These are phyloP conservation scores for Pleurozium schreberi DNA, from an alignment of 225 moss, liverwort and hornwort species.

Conservation along the genomic window DNA sequence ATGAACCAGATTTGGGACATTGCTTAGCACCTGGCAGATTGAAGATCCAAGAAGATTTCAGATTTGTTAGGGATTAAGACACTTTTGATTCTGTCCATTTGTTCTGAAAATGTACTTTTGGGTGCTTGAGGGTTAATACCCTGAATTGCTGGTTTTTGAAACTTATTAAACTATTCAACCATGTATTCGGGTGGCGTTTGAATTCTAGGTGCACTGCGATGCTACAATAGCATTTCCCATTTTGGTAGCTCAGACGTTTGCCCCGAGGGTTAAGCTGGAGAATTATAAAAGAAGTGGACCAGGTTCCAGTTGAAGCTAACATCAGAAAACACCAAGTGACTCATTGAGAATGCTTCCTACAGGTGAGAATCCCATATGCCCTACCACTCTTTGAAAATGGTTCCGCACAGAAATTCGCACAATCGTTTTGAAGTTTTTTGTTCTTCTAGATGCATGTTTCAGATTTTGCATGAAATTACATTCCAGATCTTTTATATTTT, in stretches of 20 bases:
- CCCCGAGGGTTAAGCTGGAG: slow-evolving; percentile 26
- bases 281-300: slow-evolving; percentile 5
- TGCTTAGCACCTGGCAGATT: background rate
- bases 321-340: background rate
- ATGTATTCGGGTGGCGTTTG: background rate
- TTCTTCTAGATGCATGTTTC: background rate
- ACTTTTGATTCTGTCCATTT: too few species aligned
- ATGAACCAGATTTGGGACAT: background rate
- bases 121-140: background rate
- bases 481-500: too few species aligned
- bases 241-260: slow-evolving; percentile 52
- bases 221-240: slow-evolving; percentile 63
- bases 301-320: background rate
- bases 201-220: slow-evolving; percentile 49
- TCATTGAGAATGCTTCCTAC: background rate
- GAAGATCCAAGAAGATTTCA: background rate
- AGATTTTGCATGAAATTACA: background rate
- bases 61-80: background rate
- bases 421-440: background rate
- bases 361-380: background rate
- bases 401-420: background rate
- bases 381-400: background rate
- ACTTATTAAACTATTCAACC: background rate
- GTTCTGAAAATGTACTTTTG: background rate
- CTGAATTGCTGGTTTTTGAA: background rate